Conservation (phyloP, 1,284 basidiomycete species). For the Tetrapyrgos nigripes region DNA sequence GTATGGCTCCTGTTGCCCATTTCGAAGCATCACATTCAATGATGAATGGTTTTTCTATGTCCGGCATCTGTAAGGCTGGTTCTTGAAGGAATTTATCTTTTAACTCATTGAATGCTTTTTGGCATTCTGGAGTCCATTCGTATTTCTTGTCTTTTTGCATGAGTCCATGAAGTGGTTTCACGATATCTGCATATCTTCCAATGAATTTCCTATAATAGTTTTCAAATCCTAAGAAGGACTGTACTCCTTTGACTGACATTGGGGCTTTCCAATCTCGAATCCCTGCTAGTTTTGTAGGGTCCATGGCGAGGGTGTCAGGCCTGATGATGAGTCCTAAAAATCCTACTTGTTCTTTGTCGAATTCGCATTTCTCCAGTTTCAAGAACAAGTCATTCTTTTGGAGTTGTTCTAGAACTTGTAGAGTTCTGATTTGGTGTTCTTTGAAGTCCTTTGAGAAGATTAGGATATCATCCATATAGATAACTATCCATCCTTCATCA, state of each 20-base stretch:
- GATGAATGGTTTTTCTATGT: background rate
- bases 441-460: conserved; percentile 22
- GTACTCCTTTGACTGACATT: too few species aligned
- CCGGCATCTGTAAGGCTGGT: background rate
- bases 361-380: conserved; percentile 47
- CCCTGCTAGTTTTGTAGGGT: too few species aligned
- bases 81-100: background rate
- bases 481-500: too few species aligned
- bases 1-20: too few species aligned
- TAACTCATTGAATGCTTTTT: conserved; percentile 1
- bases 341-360: conserved; percentile 33
- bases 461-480: too few species aligned
- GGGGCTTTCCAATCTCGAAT: too few species aligned
- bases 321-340: conserved; percentile 45
- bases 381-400: conserved; percentile 35
- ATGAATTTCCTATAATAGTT: too few species aligned
- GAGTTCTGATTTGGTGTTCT: conserved; percentile 25
- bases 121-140: background rate
- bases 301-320: too few species aligned
- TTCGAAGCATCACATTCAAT: conserved; percentile 11
- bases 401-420: conserved; percentile 41
- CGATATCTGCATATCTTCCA: too few species aligned
- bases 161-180: conserved; percentile 31
- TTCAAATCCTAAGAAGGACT: too few species aligned
- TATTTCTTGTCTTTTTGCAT: conserved; percentile 11